Evolutionary conservation across 2,329 filamentous ascomycete species (phyloP).

Genomic region (Colletotrichum sp.): DNA sequence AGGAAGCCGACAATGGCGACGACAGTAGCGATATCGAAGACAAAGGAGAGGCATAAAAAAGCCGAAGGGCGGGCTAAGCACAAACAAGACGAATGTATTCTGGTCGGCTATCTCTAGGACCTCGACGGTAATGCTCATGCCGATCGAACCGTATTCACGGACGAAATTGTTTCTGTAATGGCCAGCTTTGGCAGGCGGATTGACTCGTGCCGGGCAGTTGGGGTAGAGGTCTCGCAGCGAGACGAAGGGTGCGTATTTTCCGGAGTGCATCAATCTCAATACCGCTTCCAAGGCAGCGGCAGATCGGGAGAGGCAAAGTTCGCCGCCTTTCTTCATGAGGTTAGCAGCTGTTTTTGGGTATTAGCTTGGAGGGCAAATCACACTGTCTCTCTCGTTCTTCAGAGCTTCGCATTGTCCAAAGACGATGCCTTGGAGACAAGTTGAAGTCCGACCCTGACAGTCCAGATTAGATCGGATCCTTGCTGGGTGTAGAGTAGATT

Average conservation of each 20-base stretch:
- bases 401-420: neutral
- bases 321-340: neutral
- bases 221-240: neutral
- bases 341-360: neutral
- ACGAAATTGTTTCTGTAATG: neutral
- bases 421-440: neutral
- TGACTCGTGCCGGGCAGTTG: neutral
- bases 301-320: neutral
- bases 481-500: neutral
- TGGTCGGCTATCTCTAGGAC: neutral
- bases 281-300: neutral
- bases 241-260: neutral
- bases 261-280: neutral
- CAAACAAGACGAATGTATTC: neutral
- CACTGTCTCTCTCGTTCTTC: neutral
- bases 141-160: neutral
- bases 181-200: neutral
- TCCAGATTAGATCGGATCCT: neutral
- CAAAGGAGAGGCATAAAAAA: neutral
- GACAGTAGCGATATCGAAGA: neutral
- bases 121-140: neutral
- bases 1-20: neutral
- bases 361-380: neutral
- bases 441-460: neutral
- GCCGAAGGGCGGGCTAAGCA: neutral